Base-by-base conservation (phyloP, 2,329 filamentous ascomycete species). In the Aspergillus floridensis region DNA sequence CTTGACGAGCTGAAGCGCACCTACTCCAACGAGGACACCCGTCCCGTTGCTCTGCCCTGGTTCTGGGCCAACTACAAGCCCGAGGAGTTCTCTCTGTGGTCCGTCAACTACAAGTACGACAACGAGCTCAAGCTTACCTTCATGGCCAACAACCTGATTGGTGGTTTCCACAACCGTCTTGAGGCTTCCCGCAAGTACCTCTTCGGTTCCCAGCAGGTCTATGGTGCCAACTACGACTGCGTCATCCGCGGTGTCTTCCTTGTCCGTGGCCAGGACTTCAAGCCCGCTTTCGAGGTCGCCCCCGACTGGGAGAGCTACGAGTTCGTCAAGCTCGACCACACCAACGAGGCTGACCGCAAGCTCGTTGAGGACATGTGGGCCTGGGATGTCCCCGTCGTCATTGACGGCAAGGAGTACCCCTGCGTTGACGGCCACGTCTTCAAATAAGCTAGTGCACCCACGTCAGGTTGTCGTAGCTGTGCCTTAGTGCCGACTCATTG, bases 71-170 rank as follows among this genome's bases (percentile, higher is more conserved):
- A 96, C 80, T 86, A 87, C 81, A 93, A 95, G 76, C 88, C 95
- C 70, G 89, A 92, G 67, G 95, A 99, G 81, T 99, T 95, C 87
- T 96, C 92, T 58, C 81, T 99, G 79, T 99, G 92, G 92, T 88
- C 87, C 78, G 82, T 93, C 71, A 89, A 93, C 81, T 99, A 96
- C 88, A 97, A 96, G 88, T 99, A 99, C 86, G 96, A 97, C 81
- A 88, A 96, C 63, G 95, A 99, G 88, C 86, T 99, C 69, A 97
- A 92, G 75, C 83, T 95, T 80, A 90, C 90, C 75, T 99, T 99
- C 90, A 99, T 99, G 95, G 93, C 92, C 71, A 91, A 90, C 86
- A 99, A 99, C 87, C 84, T 98, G 80, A 93, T 99, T 77, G 93
- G 91, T 81, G 95, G 95, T 78, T 96, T 99, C 87, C 96, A 97